Percentiles rank a stretch among this genome's conserved stretches.
phyloP scores from a whole-genome alignment of 2,329 filamentous ascomycete genomes.

The Ophiostoma angusticollis region DNA sequence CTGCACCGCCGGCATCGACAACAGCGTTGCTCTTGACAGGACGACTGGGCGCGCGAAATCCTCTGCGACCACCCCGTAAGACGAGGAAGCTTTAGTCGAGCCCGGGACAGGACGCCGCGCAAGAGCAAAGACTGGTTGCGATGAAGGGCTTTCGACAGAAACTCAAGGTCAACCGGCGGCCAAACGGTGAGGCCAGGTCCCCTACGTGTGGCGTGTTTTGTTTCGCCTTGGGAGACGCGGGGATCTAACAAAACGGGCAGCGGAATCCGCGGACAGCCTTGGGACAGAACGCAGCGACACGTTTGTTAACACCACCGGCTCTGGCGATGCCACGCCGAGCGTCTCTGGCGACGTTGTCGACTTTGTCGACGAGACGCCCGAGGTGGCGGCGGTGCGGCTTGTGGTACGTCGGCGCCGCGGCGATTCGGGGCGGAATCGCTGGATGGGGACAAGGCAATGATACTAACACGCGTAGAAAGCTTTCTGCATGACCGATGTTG shows the following conservation, averaged over 20 bases:
- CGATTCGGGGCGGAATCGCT: not conserved
- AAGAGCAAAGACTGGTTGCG: too few relatives aligned
- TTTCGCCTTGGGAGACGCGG: not conserved
- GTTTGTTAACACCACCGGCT: not conserved
- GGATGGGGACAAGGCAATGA: too few relatives aligned
- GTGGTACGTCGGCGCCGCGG: conserved; percentile 5
- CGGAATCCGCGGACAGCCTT: not conserved
- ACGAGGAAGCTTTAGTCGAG: too few relatives aligned
- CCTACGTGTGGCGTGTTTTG: not conserved
- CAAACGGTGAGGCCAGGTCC: conserved; percentile 3
- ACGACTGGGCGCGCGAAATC: too few relatives aligned
- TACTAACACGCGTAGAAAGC: conserved; percentile 2
- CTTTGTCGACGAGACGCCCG: conserved; percentile 9
- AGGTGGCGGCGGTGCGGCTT: conserved; percentile 8
- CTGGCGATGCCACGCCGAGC: not conserved
- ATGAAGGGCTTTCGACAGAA: conserved; percentile 14
- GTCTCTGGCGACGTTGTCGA: not conserved
- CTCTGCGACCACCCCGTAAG: too few relatives aligned
- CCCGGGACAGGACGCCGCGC: too few relatives aligned
- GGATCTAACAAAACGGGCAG: too few relatives aligned
- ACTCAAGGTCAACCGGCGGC: conserved; percentile 6
- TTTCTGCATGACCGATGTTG: conserved; percentile 10
- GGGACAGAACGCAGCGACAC: not conserved
- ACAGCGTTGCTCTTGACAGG: too few relatives aligned
- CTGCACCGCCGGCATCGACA: too few relatives aligned